A percentile compares a stretch with the other conserved stretches of the same genome.
Conservation (phyloP, 2,329 filamentous ascomycete genomes). For the Pseudogymnoascus sp. region DNA sequence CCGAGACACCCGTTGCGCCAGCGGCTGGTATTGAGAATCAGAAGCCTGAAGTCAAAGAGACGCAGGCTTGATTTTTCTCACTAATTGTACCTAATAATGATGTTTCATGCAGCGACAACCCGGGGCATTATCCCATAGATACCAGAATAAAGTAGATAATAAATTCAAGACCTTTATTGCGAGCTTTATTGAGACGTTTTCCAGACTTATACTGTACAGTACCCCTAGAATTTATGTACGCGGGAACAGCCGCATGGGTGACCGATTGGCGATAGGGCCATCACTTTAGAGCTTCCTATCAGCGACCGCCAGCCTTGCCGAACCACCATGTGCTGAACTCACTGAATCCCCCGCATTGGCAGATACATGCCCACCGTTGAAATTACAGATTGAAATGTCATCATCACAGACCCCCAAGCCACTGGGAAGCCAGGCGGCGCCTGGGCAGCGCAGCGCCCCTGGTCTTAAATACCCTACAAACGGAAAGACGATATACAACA, state of each 20-base stretch:
- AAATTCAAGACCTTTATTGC: neutral
- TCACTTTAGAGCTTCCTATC: conserved; percentile 8
- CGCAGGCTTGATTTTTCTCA: neutral
- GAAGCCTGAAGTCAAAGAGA: neutral
- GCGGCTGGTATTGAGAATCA: conserved; percentile 5
- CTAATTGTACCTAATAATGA: neutral
- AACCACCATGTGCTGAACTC: neutral
- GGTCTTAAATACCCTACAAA: conserved; percentile 83
- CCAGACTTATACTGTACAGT: too few relatives aligned
- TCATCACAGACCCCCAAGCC: conserved; percentile 27
- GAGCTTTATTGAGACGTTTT: neutral
- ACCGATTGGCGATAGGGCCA: conserved; percentile 6
- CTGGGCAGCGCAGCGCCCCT: conserved; percentile 26
- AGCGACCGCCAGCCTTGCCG: conserved; percentile 7
- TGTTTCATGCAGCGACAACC: conserved; percentile 2
- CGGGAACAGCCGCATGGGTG: conserved; percentile 5
- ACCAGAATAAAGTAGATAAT: conserved; percentile 1
- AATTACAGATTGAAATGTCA: conserved; percentile 23
- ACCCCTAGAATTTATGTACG: neutral
- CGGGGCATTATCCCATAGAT: neutral
- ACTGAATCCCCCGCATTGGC: neutral
- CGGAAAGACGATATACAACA: conserved; percentile 97
- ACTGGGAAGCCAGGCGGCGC: conserved; percentile 19
- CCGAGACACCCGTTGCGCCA: conserved; percentile 4
- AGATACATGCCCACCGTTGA: conserved; percentile 12